phyloP scores from a whole-genome alignment of 2,329 filamentous ascomycete genomes.

The Penicillium sp. region DNA sequence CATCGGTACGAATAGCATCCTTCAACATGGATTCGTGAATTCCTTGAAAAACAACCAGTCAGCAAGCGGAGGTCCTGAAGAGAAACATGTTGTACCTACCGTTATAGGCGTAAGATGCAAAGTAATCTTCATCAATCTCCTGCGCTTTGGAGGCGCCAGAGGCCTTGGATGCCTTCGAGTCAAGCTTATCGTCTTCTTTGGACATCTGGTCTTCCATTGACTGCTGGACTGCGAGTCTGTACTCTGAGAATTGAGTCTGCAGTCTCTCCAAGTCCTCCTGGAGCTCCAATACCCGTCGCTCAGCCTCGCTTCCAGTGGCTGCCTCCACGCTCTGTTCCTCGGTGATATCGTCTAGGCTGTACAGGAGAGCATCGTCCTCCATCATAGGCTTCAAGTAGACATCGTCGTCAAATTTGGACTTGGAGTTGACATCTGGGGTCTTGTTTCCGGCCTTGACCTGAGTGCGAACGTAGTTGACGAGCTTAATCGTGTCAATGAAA shows the following conservation, averaged over 20 bases:
- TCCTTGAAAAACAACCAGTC: constrained; percentile 49
- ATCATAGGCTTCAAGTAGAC: constrained; percentile 79
- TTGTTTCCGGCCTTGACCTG: constrained; percentile 48
- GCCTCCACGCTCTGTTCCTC: constrained; percentile 36
- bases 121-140: constrained; percentile 62
- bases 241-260: constrained; percentile 63
- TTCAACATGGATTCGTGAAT: constrained; percentile 98
- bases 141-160: constrained; percentile 34
- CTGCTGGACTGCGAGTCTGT: constrained; percentile 64
- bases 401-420: constrained; percentile 70
- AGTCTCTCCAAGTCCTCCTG: constrained; percentile 62
- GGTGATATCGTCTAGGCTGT: constrained; percentile 77
- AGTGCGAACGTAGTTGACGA: constrained; percentile 67
- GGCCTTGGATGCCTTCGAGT: constrained; percentile 20
- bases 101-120: constrained; percentile 66
- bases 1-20: constrained; percentile 81
- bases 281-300: constrained; percentile 57
- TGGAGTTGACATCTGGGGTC: constrained; percentile 59
- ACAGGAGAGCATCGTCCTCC: constrained; percentile 85
- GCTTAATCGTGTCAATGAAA: constrained; percentile 70
- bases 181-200: constrained; percentile 50
- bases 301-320: constrained; percentile 35
- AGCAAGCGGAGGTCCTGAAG: constrained; percentile 1
- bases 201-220: constrained; percentile 67
- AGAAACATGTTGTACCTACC: constrained; percentile 44